phyloP scores from a whole-genome alignment of 176 grass and related monocot genomes.

The Carex pumila region DNA sequence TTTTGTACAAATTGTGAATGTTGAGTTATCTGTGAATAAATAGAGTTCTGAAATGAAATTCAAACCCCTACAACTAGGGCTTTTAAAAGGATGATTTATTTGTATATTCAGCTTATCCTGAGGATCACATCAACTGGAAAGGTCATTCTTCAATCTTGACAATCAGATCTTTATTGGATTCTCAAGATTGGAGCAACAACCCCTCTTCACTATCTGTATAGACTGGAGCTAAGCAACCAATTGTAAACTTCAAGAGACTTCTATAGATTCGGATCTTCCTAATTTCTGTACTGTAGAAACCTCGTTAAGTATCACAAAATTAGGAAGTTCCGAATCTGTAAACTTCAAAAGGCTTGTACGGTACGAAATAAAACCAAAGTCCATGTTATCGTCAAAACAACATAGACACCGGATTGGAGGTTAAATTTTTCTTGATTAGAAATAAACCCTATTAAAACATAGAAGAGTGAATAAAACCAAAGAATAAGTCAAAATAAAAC shows the following conservation, averaged over 20 bases:
- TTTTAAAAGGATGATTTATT: not conserved
- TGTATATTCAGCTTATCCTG: not conserved
- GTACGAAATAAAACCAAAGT: not conserved
- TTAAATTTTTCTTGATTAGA: not conserved
- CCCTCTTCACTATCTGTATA: not conserved
- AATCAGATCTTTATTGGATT: not conserved
- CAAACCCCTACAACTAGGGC: not conserved
- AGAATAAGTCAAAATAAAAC: conserved; percentile 21
- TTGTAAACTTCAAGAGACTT: not conserved
- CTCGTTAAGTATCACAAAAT: not conserved
- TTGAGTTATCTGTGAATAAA: not conserved
- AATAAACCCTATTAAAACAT: not conserved
- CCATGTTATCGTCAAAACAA: not conserved
- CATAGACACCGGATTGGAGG: not conserved
- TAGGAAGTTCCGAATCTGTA: not conserved
- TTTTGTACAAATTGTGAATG: not conserved
- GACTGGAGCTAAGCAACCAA: not conserved
- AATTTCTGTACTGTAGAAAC: too few species aligned
- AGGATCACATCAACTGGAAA: not conserved
- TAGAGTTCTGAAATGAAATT: not conserved
- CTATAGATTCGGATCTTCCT: too few species aligned
- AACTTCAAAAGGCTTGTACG: not conserved
- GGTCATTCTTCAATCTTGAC: not conserved
- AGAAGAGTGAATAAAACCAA: not conserved
- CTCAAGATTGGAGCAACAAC: not conserved